phyloP scores from a whole-genome alignment of 345 rosid species.

The Carallia pectinifolia region DNA sequence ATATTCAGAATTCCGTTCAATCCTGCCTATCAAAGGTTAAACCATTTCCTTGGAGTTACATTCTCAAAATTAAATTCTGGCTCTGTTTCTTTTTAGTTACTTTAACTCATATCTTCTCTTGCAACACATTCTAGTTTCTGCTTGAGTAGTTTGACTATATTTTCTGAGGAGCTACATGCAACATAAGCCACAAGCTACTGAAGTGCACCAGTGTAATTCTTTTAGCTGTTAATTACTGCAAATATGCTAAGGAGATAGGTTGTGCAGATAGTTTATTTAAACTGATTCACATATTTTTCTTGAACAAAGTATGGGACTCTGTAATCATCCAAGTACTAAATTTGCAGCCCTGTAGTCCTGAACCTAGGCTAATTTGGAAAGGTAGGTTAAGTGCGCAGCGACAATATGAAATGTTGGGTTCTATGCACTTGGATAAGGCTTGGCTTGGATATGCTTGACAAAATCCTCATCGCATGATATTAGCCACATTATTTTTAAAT shows the following conservation, averaged over 20 bases:
- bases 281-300: background rate
- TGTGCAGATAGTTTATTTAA: background rate
- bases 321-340: background rate
- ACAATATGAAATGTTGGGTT: too few relatives aligned
- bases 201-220: background rate
- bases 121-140: background rate
- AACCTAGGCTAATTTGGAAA: background rate
- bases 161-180: background rate
- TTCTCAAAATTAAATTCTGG: conserved; percentile 2
- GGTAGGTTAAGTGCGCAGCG: too few relatives aligned
- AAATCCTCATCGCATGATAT: background rate
- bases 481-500: background rate
- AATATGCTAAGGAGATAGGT: background rate
- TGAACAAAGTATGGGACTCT: background rate
- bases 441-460: background rate
- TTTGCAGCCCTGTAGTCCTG: background rate
- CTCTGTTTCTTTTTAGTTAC: background rate
- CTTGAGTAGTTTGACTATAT: background rate
- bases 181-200: background rate
- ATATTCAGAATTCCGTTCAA: conserved; percentile 57
- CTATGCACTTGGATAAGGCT: background rate
- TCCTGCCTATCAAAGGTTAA: conserved; percentile 54
- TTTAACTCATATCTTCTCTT: background rate
- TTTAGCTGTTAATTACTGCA: too few relatives aligned
- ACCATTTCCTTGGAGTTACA: background rate